Evolutionary conservation across 2,329 filamentous ascomycete genomes (phyloP).

Genomic region (Helicocarpus griseus): DNA sequence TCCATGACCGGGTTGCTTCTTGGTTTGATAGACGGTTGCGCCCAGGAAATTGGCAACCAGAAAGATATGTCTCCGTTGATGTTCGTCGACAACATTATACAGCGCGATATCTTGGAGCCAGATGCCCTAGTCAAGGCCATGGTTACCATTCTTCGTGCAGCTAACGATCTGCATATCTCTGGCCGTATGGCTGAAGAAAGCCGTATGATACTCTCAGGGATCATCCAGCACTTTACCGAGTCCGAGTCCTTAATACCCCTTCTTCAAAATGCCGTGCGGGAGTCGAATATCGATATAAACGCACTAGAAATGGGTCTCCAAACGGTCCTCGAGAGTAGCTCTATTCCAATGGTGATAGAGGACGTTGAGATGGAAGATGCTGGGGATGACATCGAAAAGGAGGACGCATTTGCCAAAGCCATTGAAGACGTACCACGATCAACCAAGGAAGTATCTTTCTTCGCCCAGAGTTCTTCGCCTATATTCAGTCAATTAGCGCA

Average conservation of each 20-base stretch:
- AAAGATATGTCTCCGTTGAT: constrained; percentile 36
- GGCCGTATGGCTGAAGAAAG: constrained; percentile 33
- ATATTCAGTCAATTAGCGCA: constrained; percentile 31
- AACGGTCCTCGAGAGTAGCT: constrained; percentile 53
- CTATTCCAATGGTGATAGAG: constrained; percentile 41
- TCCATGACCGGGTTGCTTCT: constrained; percentile 26
- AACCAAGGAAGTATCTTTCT: constrained; percentile 27
- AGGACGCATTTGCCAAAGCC: constrained; percentile 23
- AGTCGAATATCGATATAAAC: constrained; percentile 62
- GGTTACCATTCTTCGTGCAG: constrained; percentile 24
- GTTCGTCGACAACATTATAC: constrained; percentile 29
- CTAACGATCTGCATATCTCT: constrained; percentile 39
- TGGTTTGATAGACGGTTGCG: constrained; percentile 27
- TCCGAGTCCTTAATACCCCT: constrained; percentile 50
- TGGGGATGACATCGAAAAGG: constrained; percentile 15
- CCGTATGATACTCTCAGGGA: constrained; percentile 55
- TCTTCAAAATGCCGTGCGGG: constrained; percentile 58
- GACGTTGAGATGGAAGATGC: constrained; percentile 44
- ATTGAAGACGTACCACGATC: constrained; percentile 23
- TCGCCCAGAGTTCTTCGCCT: constrained; percentile 22
- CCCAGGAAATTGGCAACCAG: constrained; percentile 24
- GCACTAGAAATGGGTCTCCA: constrained; percentile 66
- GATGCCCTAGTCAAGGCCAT: constrained; percentile 23
- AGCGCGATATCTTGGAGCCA: constrained; percentile 23
- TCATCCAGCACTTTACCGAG: constrained; percentile 58